A percentile compares a stretch with the other conserved stretches of the same genome.
Evolutionary conservation across 2,329 filamentous ascomycete species (phyloP).

Genomic region (Penicillium nordicum): DNA sequence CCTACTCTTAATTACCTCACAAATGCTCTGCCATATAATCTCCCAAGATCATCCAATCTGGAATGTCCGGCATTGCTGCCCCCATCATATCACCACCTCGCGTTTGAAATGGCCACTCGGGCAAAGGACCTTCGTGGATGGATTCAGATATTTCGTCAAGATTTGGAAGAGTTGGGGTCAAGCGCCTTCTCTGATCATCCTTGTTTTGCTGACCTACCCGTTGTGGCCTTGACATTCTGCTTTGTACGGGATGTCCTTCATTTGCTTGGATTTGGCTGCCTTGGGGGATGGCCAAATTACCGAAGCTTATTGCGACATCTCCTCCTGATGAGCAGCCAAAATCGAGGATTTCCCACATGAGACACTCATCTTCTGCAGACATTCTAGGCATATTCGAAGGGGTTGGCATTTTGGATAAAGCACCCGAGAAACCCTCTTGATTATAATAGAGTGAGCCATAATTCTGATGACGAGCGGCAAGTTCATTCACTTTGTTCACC

Average conservation of each 20-base stretch:
- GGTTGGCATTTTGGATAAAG: constrained; percentile 24
- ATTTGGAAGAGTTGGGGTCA: background rate
- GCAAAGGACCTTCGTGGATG: constrained; percentile 2
- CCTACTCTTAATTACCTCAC: constrained; percentile 3
- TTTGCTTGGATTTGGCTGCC: background rate
- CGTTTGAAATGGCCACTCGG: constrained; percentile 19
- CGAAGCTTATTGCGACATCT: background rate
- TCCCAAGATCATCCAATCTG: constrained; percentile 27
- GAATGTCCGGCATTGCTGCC: constrained; percentile 19
- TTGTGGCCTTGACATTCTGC: background rate
- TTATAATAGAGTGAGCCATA: constrained; percentile 27
- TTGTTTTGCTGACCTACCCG: background rate
- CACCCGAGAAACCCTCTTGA: constrained; percentile 24
- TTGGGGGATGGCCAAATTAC: background rate
- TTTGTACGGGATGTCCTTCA: background rate
- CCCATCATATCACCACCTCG: constrained; percentile 8
- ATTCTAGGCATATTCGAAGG: constrained; percentile 25
- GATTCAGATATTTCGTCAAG: background rate
- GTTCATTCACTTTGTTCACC: constrained; percentile 20
- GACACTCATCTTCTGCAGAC: constrained; percentile 22
- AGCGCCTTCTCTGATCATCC: background rate
- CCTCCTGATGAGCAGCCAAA: constrained; percentile 16
- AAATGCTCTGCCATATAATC: constrained; percentile 23
- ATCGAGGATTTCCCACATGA: constrained; percentile 30
- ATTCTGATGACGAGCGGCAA: constrained; percentile 22